Base-by-base conservation (phyloP, 805 yeast species). In the Metschnikowia proteae region DNA sequence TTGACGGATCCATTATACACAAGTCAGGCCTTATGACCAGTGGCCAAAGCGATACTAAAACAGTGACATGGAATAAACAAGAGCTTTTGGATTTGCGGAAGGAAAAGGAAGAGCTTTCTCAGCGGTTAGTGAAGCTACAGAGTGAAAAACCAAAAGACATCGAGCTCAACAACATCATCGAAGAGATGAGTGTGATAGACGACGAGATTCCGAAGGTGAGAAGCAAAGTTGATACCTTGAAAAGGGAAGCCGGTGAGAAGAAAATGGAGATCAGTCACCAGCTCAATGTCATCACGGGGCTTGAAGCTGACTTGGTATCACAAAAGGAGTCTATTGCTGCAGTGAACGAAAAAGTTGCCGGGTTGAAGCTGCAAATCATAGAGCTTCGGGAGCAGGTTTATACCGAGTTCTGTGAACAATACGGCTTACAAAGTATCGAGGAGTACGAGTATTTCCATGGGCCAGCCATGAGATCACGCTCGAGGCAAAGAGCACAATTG, bases 21-120 rank as follows among this genome's bases (percentile, higher is more conserved):
- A 82, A 81, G 59, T 83, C 92, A 4, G 96, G 96, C 5, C 73
- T 90, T 33, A 88, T 94, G 96, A 86, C 97, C 6, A 97, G 97
- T 63, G 97, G 97, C 55, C 69, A 74, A 28, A 74, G 81, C 5
- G 38, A 32, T 26, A 72, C 72, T 35, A 61, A 56, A 22, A 66
- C 73, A n/a, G 72, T 75, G 9, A 75, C 79, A 53, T 88, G 96
- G 96, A 89, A 83, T 62, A 88, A 85, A 59, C 76, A 79, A 38
- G 87, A 84, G 56, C 77, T 79, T 55, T 78, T 75, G 45, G 69
- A 74, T 23, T 70, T 90, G 54, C 75, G 69, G 48, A 72, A 67
- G 26, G 59, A 72, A 37, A 82, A 81, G 49, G 82, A 80, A 34
- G 73, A 76, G 7, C 59, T 83, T 39, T 66, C 71, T 46, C 78